phyloP scores from a whole-genome alignment of 306 rosid genomes.

The Acacia confusa region DNA sequence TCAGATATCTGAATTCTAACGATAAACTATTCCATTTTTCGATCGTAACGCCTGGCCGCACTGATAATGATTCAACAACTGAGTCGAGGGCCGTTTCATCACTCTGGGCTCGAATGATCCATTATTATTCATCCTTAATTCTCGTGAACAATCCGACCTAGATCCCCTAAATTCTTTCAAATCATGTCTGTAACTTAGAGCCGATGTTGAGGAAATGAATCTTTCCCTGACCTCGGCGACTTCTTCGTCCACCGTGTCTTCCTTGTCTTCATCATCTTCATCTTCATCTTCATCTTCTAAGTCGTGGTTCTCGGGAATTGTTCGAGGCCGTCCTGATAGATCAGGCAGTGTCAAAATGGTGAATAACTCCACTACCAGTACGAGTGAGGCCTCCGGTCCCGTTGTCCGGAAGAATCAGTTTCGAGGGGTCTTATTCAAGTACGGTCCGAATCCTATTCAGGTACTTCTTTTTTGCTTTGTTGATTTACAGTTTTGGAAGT shows the following conservation, averaged over 20 bases:
- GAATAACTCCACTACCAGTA: constrained; percentile 33
- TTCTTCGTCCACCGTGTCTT: constrained; percentile 37
- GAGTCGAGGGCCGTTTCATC: neutral
- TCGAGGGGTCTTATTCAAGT: constrained; percentile 88
- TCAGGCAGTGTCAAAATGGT: constrained; percentile 49
- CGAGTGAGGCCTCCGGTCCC: constrained; percentile 47
- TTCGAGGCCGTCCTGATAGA: constrained; percentile 68
- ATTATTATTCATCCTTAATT: neutral
- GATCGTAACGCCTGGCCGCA: neutral
- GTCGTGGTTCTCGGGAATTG: constrained; percentile 91
- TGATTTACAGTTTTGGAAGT: neutral
- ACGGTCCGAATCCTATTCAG: constrained; percentile 93
- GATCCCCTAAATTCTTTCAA: neutral
- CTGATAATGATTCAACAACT: neutral
- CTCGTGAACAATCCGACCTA: neutral
- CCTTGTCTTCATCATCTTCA: constrained; percentile 40
- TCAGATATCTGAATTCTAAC: neutral
- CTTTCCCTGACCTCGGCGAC: constrained; percentile 47
- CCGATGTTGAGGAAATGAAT: constrained; percentile 57
- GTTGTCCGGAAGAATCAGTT: constrained; percentile 72
- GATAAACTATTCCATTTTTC: neutral
- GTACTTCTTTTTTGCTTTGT: constrained; percentile 36
- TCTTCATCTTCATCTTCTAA: constrained; percentile 44
- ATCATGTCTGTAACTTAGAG: constrained; percentile 15
- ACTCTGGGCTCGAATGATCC: neutral